Evolutionary conservation across 73 alveolate species (phyloP).

Genomic region (Paramecium sexaurelia): DNA sequence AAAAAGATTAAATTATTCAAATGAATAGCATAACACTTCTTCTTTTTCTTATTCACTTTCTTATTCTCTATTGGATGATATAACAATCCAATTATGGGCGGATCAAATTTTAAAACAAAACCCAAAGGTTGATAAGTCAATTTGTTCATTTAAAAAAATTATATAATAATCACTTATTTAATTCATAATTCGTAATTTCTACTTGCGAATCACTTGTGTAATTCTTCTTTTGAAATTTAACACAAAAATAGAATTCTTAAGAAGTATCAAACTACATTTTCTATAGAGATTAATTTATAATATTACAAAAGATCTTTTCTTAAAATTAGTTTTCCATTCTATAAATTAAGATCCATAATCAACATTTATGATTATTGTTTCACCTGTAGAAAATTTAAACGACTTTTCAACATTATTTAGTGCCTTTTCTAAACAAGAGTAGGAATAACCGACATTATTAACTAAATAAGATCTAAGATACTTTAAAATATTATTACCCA

Average conservation of each 20-base stretch:
- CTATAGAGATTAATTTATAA: too few relatives aligned
- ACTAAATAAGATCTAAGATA: neutral
- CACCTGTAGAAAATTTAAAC: neutral
- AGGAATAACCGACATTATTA: neutral
- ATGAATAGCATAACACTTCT: constrained; percentile 49
- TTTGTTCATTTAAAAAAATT: constrained; percentile 10
- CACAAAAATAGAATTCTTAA: neutral
- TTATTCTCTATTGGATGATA: constrained; percentile 43
- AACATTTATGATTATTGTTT: neutral
- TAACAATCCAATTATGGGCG: constrained; percentile 46
- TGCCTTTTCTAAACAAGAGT: neutral
- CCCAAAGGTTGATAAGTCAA: constrained; percentile 17
- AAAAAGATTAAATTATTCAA: constrained; percentile 37
- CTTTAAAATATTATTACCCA: neutral
- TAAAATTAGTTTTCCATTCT: neutral
- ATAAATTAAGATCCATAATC: neutral
- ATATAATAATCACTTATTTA: neutral
- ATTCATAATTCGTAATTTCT: neutral
- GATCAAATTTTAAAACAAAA: constrained; percentile 40
- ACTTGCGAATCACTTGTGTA: neutral
- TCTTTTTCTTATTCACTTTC: constrained; percentile 45
- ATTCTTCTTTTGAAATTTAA: too few relatives aligned
- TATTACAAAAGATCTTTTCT: neutral
- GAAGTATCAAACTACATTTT: too few relatives aligned
- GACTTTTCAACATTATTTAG: neutral